phyloP scores from a whole-genome alignment of 2,329 filamentous ascomycete species.

The Botrytis medusae region DNA sequence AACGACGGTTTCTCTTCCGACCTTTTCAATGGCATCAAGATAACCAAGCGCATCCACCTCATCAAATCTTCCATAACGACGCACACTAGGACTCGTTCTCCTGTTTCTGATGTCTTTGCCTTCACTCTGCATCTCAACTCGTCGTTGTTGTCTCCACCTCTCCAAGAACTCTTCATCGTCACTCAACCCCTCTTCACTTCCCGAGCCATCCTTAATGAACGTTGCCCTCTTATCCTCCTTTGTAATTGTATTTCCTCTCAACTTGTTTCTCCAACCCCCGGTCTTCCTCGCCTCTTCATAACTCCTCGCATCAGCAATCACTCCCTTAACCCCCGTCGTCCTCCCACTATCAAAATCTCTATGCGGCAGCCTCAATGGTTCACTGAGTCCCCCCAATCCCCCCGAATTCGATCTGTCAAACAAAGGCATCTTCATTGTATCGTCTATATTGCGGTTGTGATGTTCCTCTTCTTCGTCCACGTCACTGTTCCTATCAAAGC shows the following conservation, averaged over 20 bases:
- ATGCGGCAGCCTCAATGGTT: conserved; percentile 57
- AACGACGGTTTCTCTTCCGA: conserved; percentile 75
- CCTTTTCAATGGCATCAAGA: conserved; percentile 94
- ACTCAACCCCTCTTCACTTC: conserved; percentile 40
- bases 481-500: conserved; percentile 55
- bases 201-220: conserved; percentile 33
- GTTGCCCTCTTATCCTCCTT: conserved; percentile 30
- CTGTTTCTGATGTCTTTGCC: conserved; percentile 59
- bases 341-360: conserved; percentile 64
- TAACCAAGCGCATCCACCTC: conserved; percentile 88
- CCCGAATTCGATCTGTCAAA: conserved; percentile 45
- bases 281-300: conserved; percentile 65
- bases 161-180: conserved; percentile 80
- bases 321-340: conserved; percentile 80
- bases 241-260: conserved; percentile 46
- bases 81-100: conserved; percentile 72
- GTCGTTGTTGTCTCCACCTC: conserved; percentile 78
- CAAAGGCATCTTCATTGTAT: conserved; percentile 64
- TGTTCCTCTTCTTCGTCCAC: conserved; percentile 48
- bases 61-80: conserved; percentile 76
- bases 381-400: conserved; percentile 20
- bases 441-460: conserved; percentile 52
- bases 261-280: conserved; percentile 41
- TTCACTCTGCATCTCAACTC: conserved; percentile 72
- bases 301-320: conserved; percentile 79